Base-by-base conservation (phyloP, 441 rosid species). In the Erysimum cheiri region DNA sequence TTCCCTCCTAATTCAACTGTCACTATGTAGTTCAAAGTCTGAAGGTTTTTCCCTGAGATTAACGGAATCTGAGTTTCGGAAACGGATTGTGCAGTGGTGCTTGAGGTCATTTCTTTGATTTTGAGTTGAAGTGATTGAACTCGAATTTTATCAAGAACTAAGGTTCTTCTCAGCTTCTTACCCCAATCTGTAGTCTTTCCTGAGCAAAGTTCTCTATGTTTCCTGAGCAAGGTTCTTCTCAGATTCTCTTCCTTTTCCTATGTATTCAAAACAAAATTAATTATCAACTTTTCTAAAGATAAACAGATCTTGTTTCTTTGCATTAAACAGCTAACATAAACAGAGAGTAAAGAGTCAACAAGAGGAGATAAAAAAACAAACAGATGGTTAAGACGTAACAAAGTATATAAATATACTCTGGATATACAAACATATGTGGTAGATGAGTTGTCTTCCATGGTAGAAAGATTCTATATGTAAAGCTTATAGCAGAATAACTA, bases 21-120 rank as follows among this genome's bases (percentile, higher is more conserved):
- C 47, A 87, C 99, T 19, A 90, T 77, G 85, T 94, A 94, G 79
- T 94, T 92, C 13, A 94, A 71, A 14, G 88, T 87, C 58, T 82
- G 71, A n/a, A 92, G 87, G 55, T 77, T 84, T 31, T 83, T 35
- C 43, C 98, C 99, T 13, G 90, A 87, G 73, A 65, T 69, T 46
- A 90, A 64, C 1, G 99, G 98, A 70, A 88, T 80, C 67, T 75
- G 73, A 69, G 82, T 39, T 26, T 68, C 67, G 5, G 77, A 65
- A 47, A 71, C 17, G 39, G 70, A 77, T 60, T 79, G 83, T 39
- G 11, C 41, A 15, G 70, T 55, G 56, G 73, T 53, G 64, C 26
- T 17, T 12, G 83, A 76, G 57, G 36, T 36, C 63, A 24, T 65
- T 22, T 63, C 80, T 78, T 78, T 84, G 9, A 86, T 81, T 56